phyloP scores from a whole-genome alignment of 164 flowering plant genomes.

The Santalum album region DNA sequence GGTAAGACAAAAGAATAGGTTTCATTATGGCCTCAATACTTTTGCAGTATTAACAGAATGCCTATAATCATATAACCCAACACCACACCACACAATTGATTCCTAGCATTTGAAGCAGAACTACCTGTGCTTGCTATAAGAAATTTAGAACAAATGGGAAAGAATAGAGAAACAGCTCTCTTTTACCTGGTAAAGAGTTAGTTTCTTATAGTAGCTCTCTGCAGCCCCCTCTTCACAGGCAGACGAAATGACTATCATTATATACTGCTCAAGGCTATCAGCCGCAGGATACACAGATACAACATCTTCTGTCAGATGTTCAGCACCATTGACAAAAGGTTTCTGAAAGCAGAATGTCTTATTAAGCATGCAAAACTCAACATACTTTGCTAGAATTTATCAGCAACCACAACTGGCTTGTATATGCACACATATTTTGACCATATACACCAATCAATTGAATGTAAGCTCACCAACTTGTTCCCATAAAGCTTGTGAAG shows the following conservation, averaged over 20 bases:
- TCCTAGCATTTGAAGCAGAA: neutral
- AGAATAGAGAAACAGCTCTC: neutral
- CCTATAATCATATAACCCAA: too few species aligned
- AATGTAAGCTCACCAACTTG: slow-evolving; percentile 63
- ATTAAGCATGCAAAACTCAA: slow-evolving; percentile 11
- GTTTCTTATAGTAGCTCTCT: slow-evolving; percentile 43
- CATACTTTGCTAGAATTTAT: neutral
- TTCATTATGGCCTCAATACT: too few species aligned
- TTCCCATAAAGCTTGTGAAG: slow-evolving; percentile 83
- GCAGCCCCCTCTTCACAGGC: slow-evolving; percentile 50
- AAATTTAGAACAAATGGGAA: too few species aligned
- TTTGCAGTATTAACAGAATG: too few species aligned
- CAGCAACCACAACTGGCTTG: too few species aligned
- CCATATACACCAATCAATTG: slow-evolving; percentile 3
- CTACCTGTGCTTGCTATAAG: too few species aligned
- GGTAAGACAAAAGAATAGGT: too few species aligned
- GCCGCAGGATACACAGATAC: slow-evolving; percentile 91
- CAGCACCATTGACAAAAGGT: slow-evolving; percentile 82
- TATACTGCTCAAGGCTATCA: slow-evolving; percentile 72
- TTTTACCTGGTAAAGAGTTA: slow-evolving; percentile 61
- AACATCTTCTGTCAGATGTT: slow-evolving; percentile 91
- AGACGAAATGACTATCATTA: slow-evolving; percentile 50
- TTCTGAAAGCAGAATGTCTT: slow-evolving; percentile 41
- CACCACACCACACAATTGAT: too few species aligned
- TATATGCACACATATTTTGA: too few species aligned